Conservation (phyloP, 2,329 filamentous ascomycete species). For the Helminthosporium solani region DNA sequence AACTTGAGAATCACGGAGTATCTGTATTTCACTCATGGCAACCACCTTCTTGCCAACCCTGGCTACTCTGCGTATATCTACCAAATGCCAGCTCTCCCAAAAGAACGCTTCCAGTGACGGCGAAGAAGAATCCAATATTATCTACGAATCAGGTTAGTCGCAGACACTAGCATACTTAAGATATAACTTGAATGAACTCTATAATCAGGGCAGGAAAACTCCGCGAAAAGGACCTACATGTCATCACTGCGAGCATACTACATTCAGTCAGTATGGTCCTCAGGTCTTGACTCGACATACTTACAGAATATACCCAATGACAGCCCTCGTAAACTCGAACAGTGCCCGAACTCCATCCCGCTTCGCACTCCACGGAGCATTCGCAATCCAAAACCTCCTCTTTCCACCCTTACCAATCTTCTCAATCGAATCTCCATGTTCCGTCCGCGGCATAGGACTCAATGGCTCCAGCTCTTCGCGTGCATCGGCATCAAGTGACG, state of each 20-base stretch:
- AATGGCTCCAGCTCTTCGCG: conserved; percentile 4
- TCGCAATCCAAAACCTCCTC: conserved; percentile 20
- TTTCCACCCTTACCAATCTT: neutral
- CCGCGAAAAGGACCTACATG: conserved; percentile 8
- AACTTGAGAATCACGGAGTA: no score
- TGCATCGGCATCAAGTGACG: neutral
- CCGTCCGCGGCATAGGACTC: neutral
- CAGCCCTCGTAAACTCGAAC: conserved; percentile 26
- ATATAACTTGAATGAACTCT: neutral
- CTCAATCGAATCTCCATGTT: neutral
- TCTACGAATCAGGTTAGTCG: conserved; percentile 2
- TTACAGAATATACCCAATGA: conserved; percentile 34
- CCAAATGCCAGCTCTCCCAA: conserved; percentile 32
- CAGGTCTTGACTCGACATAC: neutral
- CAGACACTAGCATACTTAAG: neutral
- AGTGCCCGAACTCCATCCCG: conserved; percentile 20
- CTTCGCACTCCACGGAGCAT: conserved; percentile 21
- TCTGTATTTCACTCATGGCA: conserved; percentile 24
- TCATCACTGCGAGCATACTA: conserved; percentile 38
- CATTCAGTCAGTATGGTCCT: neutral
- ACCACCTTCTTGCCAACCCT: conserved; percentile 25
- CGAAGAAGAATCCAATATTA: conserved; percentile 33
- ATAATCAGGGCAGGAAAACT: no score
- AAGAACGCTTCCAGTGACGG: conserved; percentile 31
- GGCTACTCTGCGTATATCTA: conserved; percentile 21